Base-by-base conservation (phyloP, 352 stramenopile species). In the Pythium biforme region DNA sequence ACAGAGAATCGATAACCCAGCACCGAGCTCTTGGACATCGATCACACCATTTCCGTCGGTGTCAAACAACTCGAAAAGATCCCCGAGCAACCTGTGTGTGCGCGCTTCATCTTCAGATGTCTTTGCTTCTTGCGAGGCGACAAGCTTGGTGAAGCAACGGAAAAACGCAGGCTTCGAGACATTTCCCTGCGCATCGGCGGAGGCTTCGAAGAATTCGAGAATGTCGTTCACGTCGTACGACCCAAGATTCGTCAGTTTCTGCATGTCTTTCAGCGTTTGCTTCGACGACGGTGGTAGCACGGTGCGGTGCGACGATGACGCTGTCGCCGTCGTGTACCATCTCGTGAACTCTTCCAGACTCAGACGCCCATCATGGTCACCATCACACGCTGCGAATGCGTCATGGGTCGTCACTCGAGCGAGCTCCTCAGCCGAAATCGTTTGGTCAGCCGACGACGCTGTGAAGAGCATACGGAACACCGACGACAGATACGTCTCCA, bases 221-320 rank as follows among this genome's bases (percentile, higher is more conserved):
- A 95, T 90, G 57, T 95, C 87, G 60, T 91, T 89, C 22, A 94
- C 80, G 17, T 93, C 84, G 59, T 94, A 95, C 25, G 82, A 73
- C 14, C 77, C 73, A 11, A 95, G 73, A 50, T 91, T 92, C 3
- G 85, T 92, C n/a, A 94, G 63, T 41, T 81, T 55, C 47, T 88
- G 88, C 81, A 92, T 92, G 46, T 92, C 77, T 45, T 79, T 77
- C 6, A 95, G 70, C 19, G 71, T 76, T 59, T 69, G 62, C 55
- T 74, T 80, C 23, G 77, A 86, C 27, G 62, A 70, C 14, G 66
- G 23, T 12, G 68, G 70, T 7, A 72, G 34, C 39, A 76, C 55
- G 5, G 37, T 40, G 5, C 31, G 66, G n/a, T 37, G 27, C 1
- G 40, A 19, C 3, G 49, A 46, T 23, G 41, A 46, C 0, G 10